Evolutionary conservation across 73 alveolate genomes (phyloP).

Genomic region (Paramecium sexaurelia): DNA sequence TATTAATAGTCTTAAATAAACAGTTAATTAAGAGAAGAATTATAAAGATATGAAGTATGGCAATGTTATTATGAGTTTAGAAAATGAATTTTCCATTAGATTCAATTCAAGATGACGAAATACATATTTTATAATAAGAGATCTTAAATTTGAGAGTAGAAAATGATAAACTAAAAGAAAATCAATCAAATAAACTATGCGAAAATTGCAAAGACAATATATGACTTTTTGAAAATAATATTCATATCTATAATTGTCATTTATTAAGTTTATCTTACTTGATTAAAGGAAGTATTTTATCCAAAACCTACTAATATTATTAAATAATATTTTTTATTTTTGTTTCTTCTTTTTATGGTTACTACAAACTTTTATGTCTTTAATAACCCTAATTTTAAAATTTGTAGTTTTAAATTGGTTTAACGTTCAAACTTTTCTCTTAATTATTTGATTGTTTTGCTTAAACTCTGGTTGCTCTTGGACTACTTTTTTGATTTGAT

Average conservation of each 20-base stretch:
- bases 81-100: background rate
- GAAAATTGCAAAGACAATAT: background rate
- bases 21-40: conserved; percentile 5
- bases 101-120: background rate
- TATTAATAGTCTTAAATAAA: background rate
- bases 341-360: background rate
- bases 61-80: background rate
- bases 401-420: background rate
- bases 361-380: background rate
- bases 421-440: background rate
- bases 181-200: background rate
- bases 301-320: background rate
- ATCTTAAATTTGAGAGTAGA: background rate
- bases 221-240: background rate
- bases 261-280: background rate
- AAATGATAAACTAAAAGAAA: background rate
- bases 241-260: background rate
- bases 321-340: background rate
- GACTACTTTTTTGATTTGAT: background rate
- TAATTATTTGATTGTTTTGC: background rate
- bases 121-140: background rate
- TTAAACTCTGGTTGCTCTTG: background rate
- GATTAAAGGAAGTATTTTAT: background rate
- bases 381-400: background rate
- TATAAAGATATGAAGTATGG: background rate